These are phyloP conservation scores for Novymonas esmeraldas DNA, from an alignment of 208 protist genomes.

Conservation along the genomic window DNA sequence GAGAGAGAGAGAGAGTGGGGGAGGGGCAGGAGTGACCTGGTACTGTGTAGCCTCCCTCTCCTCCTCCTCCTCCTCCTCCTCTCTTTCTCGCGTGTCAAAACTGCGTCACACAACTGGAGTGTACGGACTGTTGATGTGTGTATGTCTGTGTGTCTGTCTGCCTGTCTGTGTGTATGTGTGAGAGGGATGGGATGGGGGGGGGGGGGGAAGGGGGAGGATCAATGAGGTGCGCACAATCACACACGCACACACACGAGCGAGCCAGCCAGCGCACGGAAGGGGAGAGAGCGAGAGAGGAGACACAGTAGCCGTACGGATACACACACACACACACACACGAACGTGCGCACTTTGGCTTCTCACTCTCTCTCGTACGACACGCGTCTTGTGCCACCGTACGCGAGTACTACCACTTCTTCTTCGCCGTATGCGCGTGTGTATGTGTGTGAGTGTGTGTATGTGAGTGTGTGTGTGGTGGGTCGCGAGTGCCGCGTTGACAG, in stretches of 20 bases:
- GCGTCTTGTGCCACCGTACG: no score
- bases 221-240: no score
- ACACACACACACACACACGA: constrained; percentile 7
- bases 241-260: no score
- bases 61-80: no score
- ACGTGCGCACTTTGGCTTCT: neutral
- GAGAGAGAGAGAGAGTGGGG: neutral
- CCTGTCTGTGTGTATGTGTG: neutral
- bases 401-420: no score
- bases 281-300: neutral
- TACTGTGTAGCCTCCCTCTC: no score
- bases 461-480: neutral
- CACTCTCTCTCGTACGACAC: no score
- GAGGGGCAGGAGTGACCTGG: neutral
- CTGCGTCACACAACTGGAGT: neutral
- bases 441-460: neutral
- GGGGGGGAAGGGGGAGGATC: no score
- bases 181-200: neutral
- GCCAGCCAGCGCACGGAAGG: no score
- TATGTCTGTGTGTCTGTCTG: no score
- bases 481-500: no score
- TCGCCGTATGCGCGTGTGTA: neutral
- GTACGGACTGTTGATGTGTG: no score
- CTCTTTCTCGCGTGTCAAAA: neutral
- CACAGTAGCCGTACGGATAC: neutral